phyloP scores from a whole-genome alignment of 83 land plant species.

The Larix sibirica region DNA sequence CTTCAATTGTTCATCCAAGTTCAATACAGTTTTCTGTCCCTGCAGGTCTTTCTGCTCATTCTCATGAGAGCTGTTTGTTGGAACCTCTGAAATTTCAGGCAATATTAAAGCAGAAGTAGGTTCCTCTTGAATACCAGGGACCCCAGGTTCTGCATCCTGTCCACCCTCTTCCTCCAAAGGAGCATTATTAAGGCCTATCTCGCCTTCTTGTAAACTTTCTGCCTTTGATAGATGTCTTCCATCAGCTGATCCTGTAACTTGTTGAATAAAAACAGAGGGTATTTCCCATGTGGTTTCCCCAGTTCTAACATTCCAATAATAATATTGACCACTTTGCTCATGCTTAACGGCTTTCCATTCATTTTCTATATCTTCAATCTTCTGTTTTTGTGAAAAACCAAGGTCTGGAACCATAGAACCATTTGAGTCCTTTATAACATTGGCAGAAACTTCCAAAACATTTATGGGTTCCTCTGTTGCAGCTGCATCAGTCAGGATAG shows the following conservation, averaged over 20 bases:
- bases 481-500: not conserved
- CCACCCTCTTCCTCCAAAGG: not conserved
- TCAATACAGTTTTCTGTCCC: not conserved
- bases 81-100: not conserved
- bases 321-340: conserved; percentile 74
- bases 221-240: not conserved
- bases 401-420: not conserved
- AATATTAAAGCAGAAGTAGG: not conserved
- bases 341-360: conserved; percentile 85
- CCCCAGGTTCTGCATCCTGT: not conserved
- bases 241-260: not conserved
- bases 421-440: not conserved
- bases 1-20: not conserved
- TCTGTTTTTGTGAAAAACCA: conserved; percentile 26
- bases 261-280: conserved; percentile 39
- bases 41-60: not conserved
- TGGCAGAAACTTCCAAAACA: not conserved
- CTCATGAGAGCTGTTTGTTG: not conserved
- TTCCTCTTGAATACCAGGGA: not conserved
- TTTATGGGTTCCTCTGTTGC: conserved; percentile 4
- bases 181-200: not conserved
- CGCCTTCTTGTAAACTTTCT: not conserved
- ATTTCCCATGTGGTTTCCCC: conserved; percentile 95
- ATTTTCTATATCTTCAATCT: conserved; percentile 24
- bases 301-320: conserved; percentile 87